These are phyloP conservation scores for Geranium incanum DNA, from an alignment of 441 rosid species.

Conservation along the genomic window DNA sequence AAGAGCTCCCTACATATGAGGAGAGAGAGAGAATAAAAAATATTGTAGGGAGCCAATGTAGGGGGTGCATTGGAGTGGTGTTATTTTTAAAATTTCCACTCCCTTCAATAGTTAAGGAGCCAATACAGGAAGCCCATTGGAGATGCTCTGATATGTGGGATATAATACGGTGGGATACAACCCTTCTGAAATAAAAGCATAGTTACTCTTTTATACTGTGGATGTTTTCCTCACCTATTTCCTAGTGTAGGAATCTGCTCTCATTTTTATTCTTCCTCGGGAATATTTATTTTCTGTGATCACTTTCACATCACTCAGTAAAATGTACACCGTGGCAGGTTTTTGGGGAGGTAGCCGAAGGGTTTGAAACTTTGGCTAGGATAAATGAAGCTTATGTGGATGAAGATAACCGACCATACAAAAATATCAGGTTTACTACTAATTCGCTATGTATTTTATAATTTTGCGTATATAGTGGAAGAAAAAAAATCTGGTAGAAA, in stretches of 20 bases:
- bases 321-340: conserved; percentile 39
- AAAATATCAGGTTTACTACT: conserved; percentile 58
- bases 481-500: neutral
- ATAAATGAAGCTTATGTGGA: conserved; percentile 90
- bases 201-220: neutral
- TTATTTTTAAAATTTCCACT: too few relatives aligned
- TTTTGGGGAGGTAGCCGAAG: conserved; percentile 94
- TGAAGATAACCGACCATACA: conserved; percentile 68
- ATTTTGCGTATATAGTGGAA: conserved; percentile 8
- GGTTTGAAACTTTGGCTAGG: conserved; percentile 70
- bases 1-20: too few relatives aligned
- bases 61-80: too few relatives aligned
- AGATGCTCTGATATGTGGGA: neutral
- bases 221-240: neutral
- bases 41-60: too few relatives aligned
- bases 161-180: neutral
- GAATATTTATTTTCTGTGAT: neutral
- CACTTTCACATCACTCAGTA: neutral
- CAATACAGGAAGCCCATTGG: too few relatives aligned
- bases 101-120: too few relatives aligned
- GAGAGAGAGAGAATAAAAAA: too few relatives aligned
- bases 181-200: neutral
- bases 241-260: neutral
- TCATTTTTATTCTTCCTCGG: neutral
- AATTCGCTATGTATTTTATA: conserved; percentile 6